Percentiles rank a stretch among this genome's conserved stretches.
Conservation (phyloP, 106 monocot genomes). For the Phalaenopsis aphrodite region DNA sequence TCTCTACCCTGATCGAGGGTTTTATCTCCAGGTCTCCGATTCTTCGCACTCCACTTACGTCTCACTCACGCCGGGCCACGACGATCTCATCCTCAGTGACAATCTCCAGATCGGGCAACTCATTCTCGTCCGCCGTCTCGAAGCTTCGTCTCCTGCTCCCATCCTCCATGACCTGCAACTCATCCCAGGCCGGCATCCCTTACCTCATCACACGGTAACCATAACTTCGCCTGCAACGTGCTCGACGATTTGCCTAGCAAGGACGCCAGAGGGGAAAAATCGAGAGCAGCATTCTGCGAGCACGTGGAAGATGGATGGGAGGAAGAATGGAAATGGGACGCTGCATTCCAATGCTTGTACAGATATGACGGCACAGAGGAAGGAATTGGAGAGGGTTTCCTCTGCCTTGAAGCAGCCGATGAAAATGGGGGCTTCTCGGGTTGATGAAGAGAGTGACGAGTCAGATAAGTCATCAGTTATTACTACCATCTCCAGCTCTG, state of each 20-base stretch:
- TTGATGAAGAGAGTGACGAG: constrained; percentile 31
- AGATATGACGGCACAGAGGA: constrained; percentile 21
- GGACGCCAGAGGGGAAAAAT: neutral
- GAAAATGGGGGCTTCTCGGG: constrained; percentile 24
- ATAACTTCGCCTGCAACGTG: neutral
- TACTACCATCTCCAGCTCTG: constrained; percentile 10
- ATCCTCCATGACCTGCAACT: constrained; percentile 34
- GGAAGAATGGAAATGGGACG: neutral
- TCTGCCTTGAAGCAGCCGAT: constrained; percentile 28
- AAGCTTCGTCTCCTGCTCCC: constrained; percentile 38
- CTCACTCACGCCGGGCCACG: constrained; percentile 41
- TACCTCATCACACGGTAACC: neutral
- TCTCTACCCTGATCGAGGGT: constrained; percentile 42
- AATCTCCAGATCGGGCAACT: constrained; percentile 56
- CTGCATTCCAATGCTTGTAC: neutral
- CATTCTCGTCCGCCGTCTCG: constrained; percentile 36
- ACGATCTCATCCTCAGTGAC: constrained; percentile 49
- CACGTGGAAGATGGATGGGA: neutral
- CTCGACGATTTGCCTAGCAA: neutral
- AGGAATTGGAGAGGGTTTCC: constrained; percentile 17
- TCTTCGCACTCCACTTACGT: constrained; percentile 49
- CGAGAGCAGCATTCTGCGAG: neutral
- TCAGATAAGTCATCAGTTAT: constrained; percentile 31
- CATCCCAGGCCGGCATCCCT: constrained; percentile 32
- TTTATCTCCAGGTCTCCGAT: constrained; percentile 55